Percentiles rank a stretch among this genome's conserved stretches.
phyloP scores from a whole-genome alignment of 139 green algal genomes.

The Parachlorella kessleri region DNA sequence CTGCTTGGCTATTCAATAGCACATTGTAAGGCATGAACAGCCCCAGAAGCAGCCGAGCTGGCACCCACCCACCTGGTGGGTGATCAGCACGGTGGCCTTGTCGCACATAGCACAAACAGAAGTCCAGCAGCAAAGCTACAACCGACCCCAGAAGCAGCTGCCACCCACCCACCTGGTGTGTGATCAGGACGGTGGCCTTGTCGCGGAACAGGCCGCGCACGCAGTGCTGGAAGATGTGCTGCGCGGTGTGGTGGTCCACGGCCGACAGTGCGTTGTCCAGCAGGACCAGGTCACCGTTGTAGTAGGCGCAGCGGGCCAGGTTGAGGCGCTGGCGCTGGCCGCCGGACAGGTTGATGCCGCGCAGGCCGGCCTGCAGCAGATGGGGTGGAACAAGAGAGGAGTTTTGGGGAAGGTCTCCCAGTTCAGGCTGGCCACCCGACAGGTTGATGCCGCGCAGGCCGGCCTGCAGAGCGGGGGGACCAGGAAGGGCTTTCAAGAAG shows the following conservation, averaged over 20 bases:
- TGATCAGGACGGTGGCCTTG: slow-evolving; percentile 80
- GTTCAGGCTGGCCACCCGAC: slow-evolving; percentile 80
- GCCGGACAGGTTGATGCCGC: slow-evolving; percentile 88
- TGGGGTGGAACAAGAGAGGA: too few relatives aligned
- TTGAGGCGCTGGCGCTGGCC: slow-evolving; percentile 90
- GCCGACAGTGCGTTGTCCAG: slow-evolving; percentile 94
- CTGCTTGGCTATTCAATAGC: too few relatives aligned
- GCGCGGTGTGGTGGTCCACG: slow-evolving; percentile 85
- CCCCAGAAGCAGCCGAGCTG: too few relatives aligned
- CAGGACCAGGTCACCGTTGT: slow-evolving; percentile 80
- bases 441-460: slow-evolving; percentile 92
- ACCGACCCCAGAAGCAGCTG: not conserved
- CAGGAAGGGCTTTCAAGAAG: too few relatives aligned
- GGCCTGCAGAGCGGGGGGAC: too few relatives aligned
- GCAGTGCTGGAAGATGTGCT: slow-evolving; percentile 65
- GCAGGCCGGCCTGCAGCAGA: slow-evolving; percentile 68
- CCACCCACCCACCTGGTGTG: slow-evolving; percentile 62
- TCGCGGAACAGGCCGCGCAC: slow-evolving; percentile 62
- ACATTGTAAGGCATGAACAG: too few relatives aligned
- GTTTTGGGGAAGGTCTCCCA: too few relatives aligned
- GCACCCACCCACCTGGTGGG: slow-evolving; percentile 81
- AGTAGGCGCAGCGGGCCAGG: slow-evolving; percentile 83
- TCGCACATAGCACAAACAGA: too few relatives aligned
- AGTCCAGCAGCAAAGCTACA: too few relatives aligned
- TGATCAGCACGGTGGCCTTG: slow-evolving; percentile 81